Base-by-base conservation (phyloP, 2,329 filamentous ascomycete species). In the Westerdykella ornata region DNA sequence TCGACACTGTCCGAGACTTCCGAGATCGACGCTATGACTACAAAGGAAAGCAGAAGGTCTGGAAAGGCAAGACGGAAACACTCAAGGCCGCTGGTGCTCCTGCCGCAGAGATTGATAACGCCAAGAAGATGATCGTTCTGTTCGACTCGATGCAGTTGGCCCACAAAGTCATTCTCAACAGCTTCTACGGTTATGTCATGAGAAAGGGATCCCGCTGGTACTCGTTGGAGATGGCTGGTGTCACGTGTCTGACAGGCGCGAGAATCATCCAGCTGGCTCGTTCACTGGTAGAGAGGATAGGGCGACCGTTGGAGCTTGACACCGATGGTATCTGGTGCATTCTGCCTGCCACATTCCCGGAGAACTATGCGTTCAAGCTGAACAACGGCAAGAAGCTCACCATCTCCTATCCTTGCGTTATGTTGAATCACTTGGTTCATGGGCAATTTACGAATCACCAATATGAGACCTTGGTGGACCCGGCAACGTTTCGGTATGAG, bases 321-420 rank as follows among this genome's bases (percentile, higher is more conserved):
- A 98, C 92, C 2, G 92, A 98, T 62, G 92, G 94, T 78, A 98
- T 98, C 57, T 98, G 92, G 94, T 98, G 92, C 69, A 98, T 98
- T 78, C 75, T 98, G 54, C 92, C 92, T 0, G 90, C 87, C 1
- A 92, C 87, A 0, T 98, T 98, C 56, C 92, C 92, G 0, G 92
- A 98, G 60, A 96, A 98, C 66, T 96, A 96, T 58, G 75, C 81
- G 0, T 97, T 98, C 73, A 94, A 85, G 57, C 70, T 96, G 53
- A 94, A 90, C 67, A 94, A 89, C 55, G 92, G 92, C 52, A 98
- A 97, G 74, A 98, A 97, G 64, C 63, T 97, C 45, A 75, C 84
- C n/a, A 89, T 98, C 37, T 98, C 92, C 1, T 98, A 98, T 60
- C 92, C 92, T 42, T 98, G 92, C 65, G 88, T 96, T 52, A 98